Percentiles rank a stretch among this genome's conserved stretches.
phyloP scores from a whole-genome alignment of 2,329 filamentous ascomycete genomes.

The Trichoderma gracile region DNA sequence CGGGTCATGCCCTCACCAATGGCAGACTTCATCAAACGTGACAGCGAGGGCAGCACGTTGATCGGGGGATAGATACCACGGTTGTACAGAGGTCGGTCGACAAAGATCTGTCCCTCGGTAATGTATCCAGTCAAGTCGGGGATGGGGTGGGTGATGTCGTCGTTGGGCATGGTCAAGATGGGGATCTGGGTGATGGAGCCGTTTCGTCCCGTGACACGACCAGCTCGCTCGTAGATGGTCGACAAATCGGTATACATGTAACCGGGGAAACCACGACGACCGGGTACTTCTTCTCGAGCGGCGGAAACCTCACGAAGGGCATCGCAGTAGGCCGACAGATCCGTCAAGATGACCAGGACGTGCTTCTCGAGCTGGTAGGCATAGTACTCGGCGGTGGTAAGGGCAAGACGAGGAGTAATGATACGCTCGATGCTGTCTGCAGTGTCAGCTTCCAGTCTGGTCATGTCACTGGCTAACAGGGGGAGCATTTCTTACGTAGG shows the following conservation, averaged over 20 bases:
- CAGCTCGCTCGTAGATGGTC: conserved; percentile 98
- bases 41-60: conserved; percentile 96
- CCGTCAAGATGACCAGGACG: conserved; percentile 96
- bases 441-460: conserved; percentile 27
- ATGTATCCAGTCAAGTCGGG: conserved; percentile 99
- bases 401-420: conserved; percentile 95
- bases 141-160: conserved; percentile 98
- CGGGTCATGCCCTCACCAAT: conserved; percentile 97
- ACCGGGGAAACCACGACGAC: conserved; percentile 98
- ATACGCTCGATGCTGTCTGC: conserved; percentile 88
- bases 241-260: conserved; percentile 99
- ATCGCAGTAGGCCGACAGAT: conserved; percentile 97
- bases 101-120: conserved; percentile 97
- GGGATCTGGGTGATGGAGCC: conserved; percentile 99
- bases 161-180: conserved; percentile 99
- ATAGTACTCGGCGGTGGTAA: conserved; percentile 99
- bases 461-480: not conserved
- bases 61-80: conserved; percentile 98
- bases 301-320: conserved; percentile 98
- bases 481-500: conserved; percentile 71
- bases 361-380: conserved; percentile 99
- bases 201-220: conserved; percentile 94
- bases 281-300: conserved; percentile 96
- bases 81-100: conserved; percentile 92
- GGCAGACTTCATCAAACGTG: conserved; percentile 99